These are phyloP conservation scores for Suhomyces sp. DNA, from an alignment of 805 yeast species.

Conservation along the genomic window DNA sequence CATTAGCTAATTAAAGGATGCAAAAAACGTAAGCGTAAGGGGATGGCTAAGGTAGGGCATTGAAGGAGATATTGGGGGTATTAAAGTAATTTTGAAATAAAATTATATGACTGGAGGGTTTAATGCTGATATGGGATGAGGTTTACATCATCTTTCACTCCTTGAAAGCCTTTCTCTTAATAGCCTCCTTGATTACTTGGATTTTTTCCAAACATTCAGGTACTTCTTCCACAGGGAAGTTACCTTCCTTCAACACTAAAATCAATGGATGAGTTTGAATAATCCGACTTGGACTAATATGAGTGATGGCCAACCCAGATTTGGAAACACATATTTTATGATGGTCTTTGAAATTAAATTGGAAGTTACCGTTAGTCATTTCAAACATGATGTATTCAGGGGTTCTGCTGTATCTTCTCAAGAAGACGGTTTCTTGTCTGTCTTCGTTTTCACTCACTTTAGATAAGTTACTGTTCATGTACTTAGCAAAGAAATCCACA, in stretches of 20 bases:
- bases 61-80: no score
- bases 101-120: no score
- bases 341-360: constrained; percentile 94
- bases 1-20: constrained; percentile 4
- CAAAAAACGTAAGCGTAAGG: no score
- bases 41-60: no score
- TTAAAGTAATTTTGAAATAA: no score
- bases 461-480: constrained; percentile 88
- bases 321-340: constrained; percentile 81
- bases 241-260: constrained; percentile 41
- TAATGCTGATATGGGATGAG: no score
- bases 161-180: constrained; percentile 40
- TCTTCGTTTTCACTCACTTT: constrained; percentile 69
- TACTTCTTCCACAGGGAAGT: constrained; percentile 38
- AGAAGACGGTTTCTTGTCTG: constrained; percentile 66
- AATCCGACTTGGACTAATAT: constrained; percentile 74
- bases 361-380: constrained; percentile 87
- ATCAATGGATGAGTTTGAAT: constrained; percentile 65
- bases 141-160: no score
- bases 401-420: constrained; percentile 80
- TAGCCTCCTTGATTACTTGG: constrained; percentile 60
- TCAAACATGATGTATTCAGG: constrained; percentile 87
- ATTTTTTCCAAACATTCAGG: constrained; percentile 45
- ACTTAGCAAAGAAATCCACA: constrained; percentile 82
- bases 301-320: constrained; percentile 73